Evolutionary conservation across 2,329 filamentous ascomycete genomes (phyloP), one percentile per base, ranked within the genome.

Genomic region (Achaetomium macrosporum): DNA sequence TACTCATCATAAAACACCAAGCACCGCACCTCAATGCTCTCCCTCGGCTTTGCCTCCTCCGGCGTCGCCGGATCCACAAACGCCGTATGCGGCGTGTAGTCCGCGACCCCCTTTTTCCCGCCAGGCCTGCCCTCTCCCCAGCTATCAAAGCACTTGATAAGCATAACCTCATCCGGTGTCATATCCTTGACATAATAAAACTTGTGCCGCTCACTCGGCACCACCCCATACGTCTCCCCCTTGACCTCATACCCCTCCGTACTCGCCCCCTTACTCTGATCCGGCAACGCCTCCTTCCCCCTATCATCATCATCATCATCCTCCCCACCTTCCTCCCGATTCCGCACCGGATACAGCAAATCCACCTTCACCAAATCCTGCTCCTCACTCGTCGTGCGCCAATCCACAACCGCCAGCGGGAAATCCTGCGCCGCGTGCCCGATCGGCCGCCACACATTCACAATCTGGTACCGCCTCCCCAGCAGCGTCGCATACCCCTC

Each of bases 391-490:
- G 81, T 84, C 1, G 73, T 76, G 20, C 81, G 76, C 77, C 81
- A 84, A 63, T 87, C 83, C 9, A 85, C 71, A 1, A 87, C 77
- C 0, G 81, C 83, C 3, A 88, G 71, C 15, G 84, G 84, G 58
- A 77, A 78, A 61, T 87, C 83, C 0, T 73, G 73, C 3, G 83
- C 82, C 0, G 80, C 69, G 62, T 84, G 76, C 30, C 76, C 74
- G 58, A 87, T 85, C 0, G 84, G 84, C 36, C 84, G 75, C 84
- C 84, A 87, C 15, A 87, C 83, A 57, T 88, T 87, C 65, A 87
- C 81, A 61, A 87, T 80, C 63, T 85, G 82, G 62, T 79, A 85
- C 5, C 84, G 74, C 8, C 76, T 74, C 51, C 74, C 72, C 2
- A 86, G 59, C 10, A 86, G 68, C 50, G 74, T 72, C 7, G 25